Conservation (phyloP, 1,139 yeast species). For the Kodamaea ohmeri region DNA sequence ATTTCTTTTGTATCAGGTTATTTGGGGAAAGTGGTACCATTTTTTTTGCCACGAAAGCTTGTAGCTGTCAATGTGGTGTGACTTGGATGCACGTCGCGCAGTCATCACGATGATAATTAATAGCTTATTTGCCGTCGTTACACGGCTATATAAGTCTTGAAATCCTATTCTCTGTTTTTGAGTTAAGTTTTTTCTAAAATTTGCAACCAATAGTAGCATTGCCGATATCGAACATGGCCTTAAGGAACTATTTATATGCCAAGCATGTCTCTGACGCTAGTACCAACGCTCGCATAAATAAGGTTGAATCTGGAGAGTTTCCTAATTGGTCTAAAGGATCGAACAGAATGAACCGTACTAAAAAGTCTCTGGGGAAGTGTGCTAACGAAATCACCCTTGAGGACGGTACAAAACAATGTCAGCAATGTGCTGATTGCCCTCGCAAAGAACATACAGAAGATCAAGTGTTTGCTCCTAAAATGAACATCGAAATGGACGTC, state of each 20-base stretch:
- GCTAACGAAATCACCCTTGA: slow-evolving; percentile 20
- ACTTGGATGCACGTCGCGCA: not conserved
- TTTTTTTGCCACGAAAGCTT: not conserved
- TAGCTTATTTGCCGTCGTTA: not conserved
- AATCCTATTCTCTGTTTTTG: not conserved
- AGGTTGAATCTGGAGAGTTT: slow-evolving; percentile 10
- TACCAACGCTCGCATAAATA: slow-evolving; percentile 24
- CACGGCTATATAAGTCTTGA: slow-evolving; percentile 1
- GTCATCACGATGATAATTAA: not conserved
- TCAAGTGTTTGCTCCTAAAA: slow-evolving; percentile 6
- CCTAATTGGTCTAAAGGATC: not conserved
- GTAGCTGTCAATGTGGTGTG: not conserved
- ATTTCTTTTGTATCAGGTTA: slow-evolving; percentile 1
- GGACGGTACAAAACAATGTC: slow-evolving; percentile 24
- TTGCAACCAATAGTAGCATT: slow-evolving; percentile 8
- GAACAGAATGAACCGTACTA: slow-evolving; percentile 14
- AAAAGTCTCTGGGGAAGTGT: slow-evolving; percentile 6
- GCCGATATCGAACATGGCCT: slow-evolving; percentile 30
- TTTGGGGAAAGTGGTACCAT: slow-evolving; percentile 1
- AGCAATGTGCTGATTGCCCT: slow-evolving; percentile 31
- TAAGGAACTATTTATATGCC: slow-evolving; percentile 44
- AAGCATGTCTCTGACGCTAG: slow-evolving; percentile 31
- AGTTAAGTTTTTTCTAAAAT: not conserved
- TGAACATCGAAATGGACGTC: slow-evolving; percentile 14
- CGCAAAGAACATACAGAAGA: slow-evolving; percentile 14